Percentiles rank a stretch among this genome's conserved stretches.
Evolutionary conservation across 2,329 filamentous ascomycete genomes (phyloP).

Genomic region (Grosmannia serpens): DNA sequence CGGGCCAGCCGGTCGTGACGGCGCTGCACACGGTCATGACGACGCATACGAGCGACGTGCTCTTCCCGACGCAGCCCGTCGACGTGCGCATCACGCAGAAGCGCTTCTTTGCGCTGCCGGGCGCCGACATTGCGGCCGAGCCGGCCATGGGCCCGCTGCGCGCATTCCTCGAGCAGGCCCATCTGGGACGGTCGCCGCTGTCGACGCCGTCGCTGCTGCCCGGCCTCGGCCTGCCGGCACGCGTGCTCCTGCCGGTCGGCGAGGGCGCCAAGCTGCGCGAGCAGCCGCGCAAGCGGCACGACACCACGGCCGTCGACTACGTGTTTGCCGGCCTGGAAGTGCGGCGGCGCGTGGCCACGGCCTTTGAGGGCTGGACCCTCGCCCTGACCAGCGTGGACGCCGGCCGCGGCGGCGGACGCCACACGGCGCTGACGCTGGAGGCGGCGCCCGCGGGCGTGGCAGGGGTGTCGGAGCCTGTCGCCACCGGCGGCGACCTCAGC

Average conservation of each 20-base stretch:
- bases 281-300: not conserved
- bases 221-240: slow-evolving; percentile 14
- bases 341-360: slow-evolving; percentile 31
- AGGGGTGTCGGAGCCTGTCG: not conserved
- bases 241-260: slow-evolving; percentile 8
- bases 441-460: slow-evolving; percentile 13
- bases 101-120: slow-evolving; percentile 20
- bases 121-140: not conserved
- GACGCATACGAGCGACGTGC: slow-evolving; percentile 27
- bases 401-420: slow-evolving; percentile 37
- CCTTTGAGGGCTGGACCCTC: slow-evolving; percentile 32
- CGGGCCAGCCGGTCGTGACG: not conserved
- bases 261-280: not conserved
- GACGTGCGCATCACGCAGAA: slow-evolving; percentile 36
- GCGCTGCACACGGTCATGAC: slow-evolving; percentile 22
- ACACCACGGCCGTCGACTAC: slow-evolving; percentile 20
- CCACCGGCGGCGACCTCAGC: not conserved
- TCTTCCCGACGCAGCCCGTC: slow-evolving; percentile 33
- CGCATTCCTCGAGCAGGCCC: slow-evolving; percentile 32
- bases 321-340: slow-evolving; percentile 41
- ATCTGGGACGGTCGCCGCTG: slow-evolving; percentile 34
- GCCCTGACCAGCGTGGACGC: slow-evolving; percentile 41
- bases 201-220: slow-evolving; percentile 25
- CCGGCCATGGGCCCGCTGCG: slow-evolving; percentile 19
- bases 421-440: slow-evolving; percentile 38